Percentiles rank a stretch among this genome's conserved stretches.
Conservation (phyloP, 306 rosid species). For the Cicer cuneatum region DNA sequence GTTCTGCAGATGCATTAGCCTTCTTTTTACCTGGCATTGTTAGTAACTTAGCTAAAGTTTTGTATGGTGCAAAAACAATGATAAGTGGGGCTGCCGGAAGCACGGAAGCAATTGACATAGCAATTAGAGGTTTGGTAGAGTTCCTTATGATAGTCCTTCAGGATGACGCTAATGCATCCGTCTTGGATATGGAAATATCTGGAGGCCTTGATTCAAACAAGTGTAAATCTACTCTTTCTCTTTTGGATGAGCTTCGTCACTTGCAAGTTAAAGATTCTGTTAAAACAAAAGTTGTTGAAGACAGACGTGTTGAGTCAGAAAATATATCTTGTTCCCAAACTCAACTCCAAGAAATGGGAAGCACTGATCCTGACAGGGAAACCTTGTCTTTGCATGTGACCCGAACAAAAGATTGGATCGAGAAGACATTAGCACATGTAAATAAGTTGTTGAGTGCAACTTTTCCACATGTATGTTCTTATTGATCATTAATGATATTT, state of each 20-base stretch:
- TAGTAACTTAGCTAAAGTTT: slow-evolving; percentile 82
- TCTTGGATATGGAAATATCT: slow-evolving; percentile 52
- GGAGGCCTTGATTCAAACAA: slow-evolving; percentile 45
- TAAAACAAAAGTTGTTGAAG: slow-evolving; percentile 53
- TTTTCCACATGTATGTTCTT: slow-evolving; percentile 77
- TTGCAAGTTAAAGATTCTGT: slow-evolving; percentile 62
- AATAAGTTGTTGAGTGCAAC: slow-evolving; percentile 72
- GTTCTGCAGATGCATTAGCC: slow-evolving; percentile 89
- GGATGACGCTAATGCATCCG: slow-evolving; percentile 66
- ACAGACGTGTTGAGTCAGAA: slow-evolving; percentile 49
- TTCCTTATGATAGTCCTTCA: slow-evolving; percentile 85
- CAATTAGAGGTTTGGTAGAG: slow-evolving; percentile 85
- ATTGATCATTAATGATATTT: slow-evolving; percentile 31
- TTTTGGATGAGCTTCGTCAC: slow-evolving; percentile 79
- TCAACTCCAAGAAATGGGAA: slow-evolving; percentile 53
- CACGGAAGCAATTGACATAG: slow-evolving; percentile 75
- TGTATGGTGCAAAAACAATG: slow-evolving; percentile 75
- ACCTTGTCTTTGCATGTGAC: slow-evolving; percentile 68
- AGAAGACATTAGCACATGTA: slow-evolving; percentile 65
- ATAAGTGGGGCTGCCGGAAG: slow-evolving; percentile 93
- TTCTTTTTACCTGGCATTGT: slow-evolving; percentile 96
- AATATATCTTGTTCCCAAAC: slow-evolving; percentile 42
- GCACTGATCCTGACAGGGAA: slow-evolving; percentile 49
- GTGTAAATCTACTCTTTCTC: slow-evolving; percentile 54
- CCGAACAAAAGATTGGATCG: slow-evolving; percentile 86